A percentile compares a stretch with the other conserved stretches of the same genome.
Conservation (phyloP, 306 rosid species). For the Rosa multiflora region DNA sequence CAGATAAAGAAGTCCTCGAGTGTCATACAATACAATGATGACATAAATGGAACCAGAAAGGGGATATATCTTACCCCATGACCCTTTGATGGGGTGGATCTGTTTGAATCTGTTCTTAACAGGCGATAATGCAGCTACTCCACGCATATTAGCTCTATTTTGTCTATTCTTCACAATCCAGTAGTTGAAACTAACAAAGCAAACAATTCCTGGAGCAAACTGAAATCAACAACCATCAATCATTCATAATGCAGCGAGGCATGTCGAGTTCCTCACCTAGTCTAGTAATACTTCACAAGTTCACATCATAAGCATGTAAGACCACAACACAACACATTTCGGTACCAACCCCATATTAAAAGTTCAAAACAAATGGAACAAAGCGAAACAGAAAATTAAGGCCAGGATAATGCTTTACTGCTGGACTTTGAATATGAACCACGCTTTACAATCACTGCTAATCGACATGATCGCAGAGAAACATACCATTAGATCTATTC, state of each 20-base stretch:
- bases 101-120: constrained; percentile 42
- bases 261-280: neutral
- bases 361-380: neutral
- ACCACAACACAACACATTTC: neutral
- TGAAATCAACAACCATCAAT: neutral
- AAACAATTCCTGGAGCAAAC: neutral
- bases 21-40: neutral
- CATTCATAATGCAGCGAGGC: neutral
- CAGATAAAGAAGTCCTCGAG: neutral
- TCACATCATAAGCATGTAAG: neutral
- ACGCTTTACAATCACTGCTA: neutral
- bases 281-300: neutral
- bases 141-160: constrained; percentile 36
- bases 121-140: constrained; percentile 26
- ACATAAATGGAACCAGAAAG: constrained; percentile 6
- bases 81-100: constrained; percentile 35
- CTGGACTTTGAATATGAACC: neutral
- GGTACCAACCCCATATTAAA: neutral
- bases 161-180: neutral
- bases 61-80: constrained; percentile 41
- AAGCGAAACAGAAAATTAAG: neutral
- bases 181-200: neutral
- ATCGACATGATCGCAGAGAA: neutral
- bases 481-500: neutral
- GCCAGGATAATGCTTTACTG: neutral